phyloP scores from a whole-genome alignment of 768 basidiomycete genomes.

The Podaxis sp. region DNA sequence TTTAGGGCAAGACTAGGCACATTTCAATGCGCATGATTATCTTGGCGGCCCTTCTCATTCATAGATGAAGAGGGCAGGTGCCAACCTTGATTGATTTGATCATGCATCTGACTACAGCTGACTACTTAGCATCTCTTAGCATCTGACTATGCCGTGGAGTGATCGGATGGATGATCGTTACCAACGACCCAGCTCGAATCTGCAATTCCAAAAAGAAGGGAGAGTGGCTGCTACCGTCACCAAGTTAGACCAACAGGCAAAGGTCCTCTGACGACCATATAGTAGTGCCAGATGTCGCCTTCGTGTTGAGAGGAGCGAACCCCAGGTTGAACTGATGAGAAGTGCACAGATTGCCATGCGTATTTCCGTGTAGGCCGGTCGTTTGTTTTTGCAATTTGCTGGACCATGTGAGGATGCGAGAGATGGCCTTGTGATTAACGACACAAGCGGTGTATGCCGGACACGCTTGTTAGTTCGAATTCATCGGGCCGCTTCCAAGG shows the following conservation, averaged over 20 bases:
- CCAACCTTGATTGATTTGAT: too few relatives aligned
- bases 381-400: slow-evolving; percentile 47
- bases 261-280: background rate
- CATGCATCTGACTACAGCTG: too few relatives aligned
- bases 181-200: too few relatives aligned
- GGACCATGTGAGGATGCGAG: slow-evolving; percentile 44
- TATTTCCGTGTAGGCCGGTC: slow-evolving; percentile 34
- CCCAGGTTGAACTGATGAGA: slow-evolving; percentile 33
- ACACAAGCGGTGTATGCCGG: slow-evolving; percentile 25
- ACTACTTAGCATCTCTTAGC: too few relatives aligned
- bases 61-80: too few relatives aligned
- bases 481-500: slow-evolving; percentile 16
- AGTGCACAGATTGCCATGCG: slow-evolving; percentile 34
- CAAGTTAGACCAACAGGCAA: background rate
- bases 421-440: slow-evolving; percentile 20
- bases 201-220: too few relatives aligned
- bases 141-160: too few relatives aligned
- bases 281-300: background rate
- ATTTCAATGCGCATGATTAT: too few relatives aligned
- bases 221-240: background rate
- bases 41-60: too few relatives aligned
- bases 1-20: too few relatives aligned
- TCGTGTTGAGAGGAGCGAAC: slow-evolving; percentile 29
- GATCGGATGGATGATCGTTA: too few relatives aligned
- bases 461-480: background rate